Evolutionary conservation across 768 basidiomycete species (phyloP).

Genomic region (Hygrophorus pudorinus): DNA sequence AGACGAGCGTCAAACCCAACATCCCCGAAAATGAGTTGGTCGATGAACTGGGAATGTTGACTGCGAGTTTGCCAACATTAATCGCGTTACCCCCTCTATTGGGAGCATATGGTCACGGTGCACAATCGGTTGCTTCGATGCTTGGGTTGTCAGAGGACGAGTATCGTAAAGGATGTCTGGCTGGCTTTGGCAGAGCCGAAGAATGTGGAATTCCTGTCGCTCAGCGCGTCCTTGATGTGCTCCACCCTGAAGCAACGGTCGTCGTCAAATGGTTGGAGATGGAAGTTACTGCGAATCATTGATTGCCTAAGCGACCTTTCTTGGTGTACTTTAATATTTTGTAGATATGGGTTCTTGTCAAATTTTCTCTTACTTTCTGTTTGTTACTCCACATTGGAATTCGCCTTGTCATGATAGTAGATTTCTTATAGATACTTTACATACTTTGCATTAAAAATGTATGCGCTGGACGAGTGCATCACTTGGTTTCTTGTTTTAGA

Average conservation of each 20-base stretch:
- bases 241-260: slow-evolving; percentile 25
- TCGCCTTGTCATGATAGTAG: too few species aligned
- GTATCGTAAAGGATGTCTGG: slow-evolving; percentile 59
- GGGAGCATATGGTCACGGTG: slow-evolving; percentile 29
- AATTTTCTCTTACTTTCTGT: too few species aligned
- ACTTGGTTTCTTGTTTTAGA: neutral
- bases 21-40: slow-evolving; percentile 20
- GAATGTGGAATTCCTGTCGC: slow-evolving; percentile 56
- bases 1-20: slow-evolving; percentile 12
- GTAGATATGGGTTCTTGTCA: too few species aligned
- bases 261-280: slow-evolving; percentile 43
- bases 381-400: too few species aligned
- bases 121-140: slow-evolving; percentile 39
- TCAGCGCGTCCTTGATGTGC: slow-evolving; percentile 41
- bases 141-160: slow-evolving; percentile 50
- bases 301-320: too few species aligned
- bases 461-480: too few species aligned
- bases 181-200: slow-evolving; percentile 72
- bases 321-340: too few species aligned
- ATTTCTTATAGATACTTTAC: neutral
- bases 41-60: slow-evolving; percentile 40
- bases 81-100: slow-evolving; percentile 64
- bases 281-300: slow-evolving; percentile 15
- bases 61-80: slow-evolving; percentile 60
- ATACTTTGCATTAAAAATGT: neutral